Evolutionary conservation across 2,329 filamentous ascomycete species (phyloP), one percentile per base, ranked within the genome.

Genomic region (Ceratocystiopsis brevicomis): DNA sequence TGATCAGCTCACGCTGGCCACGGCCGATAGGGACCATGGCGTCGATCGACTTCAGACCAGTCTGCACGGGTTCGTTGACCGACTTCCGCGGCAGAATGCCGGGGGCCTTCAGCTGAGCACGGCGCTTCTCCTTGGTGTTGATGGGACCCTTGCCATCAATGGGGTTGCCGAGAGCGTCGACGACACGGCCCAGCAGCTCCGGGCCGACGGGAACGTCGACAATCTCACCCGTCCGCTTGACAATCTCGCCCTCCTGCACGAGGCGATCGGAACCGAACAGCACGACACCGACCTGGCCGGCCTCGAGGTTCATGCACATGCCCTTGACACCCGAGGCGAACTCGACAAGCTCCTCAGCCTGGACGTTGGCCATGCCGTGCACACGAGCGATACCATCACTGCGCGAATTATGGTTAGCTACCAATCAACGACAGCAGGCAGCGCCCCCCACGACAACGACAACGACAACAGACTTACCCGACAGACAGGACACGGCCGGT

Each of bases 261-360:
- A 95, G 77, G 87, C 90, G 87, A 73, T 98, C 90, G 62, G 90
- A 96, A 80, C 90, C 90, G 78, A 98, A 98, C 62, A 98, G 78
- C 78, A 98, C 90, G 61, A 98, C 87, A 94, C 90, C 90, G 72
- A 98, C 90, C 71, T 96, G 90, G 67, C 90, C 90, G 68, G 90
- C 90, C 74, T 98, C 90, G 70, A 98, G 80, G 83, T 98, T 98
- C 88, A 98, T 96, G 84, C 88, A 96, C 90, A 98, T 98, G 68
- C 90, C 90, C 81, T 96, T 96, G 69, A 96, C 90, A 67, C 90
- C 90, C 54, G 90, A 98, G 60, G 90, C 85, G 74, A 98, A 98
- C 87, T 98, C 90, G 64, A 98, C 90, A 65, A 98, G 82, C 76
- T 98, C 90, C 73, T 98, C 90, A 59, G 90, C 88, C 77, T 98